Base-by-base conservation (phyloP, 495 filamentous ascomycete genomes). In the Aspergillus indologenus region DNA sequence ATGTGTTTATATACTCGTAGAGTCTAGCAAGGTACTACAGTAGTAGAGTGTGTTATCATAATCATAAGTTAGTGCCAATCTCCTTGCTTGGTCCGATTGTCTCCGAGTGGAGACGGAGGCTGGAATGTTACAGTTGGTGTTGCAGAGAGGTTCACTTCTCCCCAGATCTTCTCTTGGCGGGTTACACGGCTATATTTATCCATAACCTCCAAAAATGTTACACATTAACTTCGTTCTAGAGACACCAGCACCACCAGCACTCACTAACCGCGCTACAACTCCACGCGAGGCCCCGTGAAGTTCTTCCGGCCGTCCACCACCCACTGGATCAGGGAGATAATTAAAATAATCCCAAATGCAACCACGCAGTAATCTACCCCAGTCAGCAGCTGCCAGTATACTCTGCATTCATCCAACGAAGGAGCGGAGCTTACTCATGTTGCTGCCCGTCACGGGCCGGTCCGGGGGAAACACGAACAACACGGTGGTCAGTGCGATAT, bases 391-490 rank as follows among this genome's bases (percentile, higher is more conserved):
- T n/a, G n/a, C n/a, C n/a, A n/a, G n/a, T n/a, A n/a, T n/a, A n/a
- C n/a, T n/a, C n/a, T n/a, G n/a, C 17, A 9, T 26, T 1, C 22
- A 56, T 11, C 15, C 15, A 51, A 43, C 15, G 1, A 17, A 5
- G 45, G 19, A n/a, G 19, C 40, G 11, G 45, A 58, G 61, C 79
- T 65, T 77, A 84, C 81, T 91, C 88, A 92, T 90, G 70, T 84
- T 90, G 58, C 76, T 83, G 8, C 79, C 84, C 0, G 83, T 87
- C 0, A 85, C 85, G 1, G 87, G 87, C 1, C 89, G 60, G 3
- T 74, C 77, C 0, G 89, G 88, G 3, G 89, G 89, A 70, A 92
- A 89, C 17, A 91, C 78, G 67, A 91, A 92, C 0, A 92, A 75
- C 8, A 91, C 83, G 0, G 87, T 90, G 0, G 87, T 90, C 5